A percentile compares a stretch with the other conserved stretches of the same genome.
Evolutionary conservation across 441 rosid species (phyloP).

Genomic region (Pelargonium fulgidum): DNA sequence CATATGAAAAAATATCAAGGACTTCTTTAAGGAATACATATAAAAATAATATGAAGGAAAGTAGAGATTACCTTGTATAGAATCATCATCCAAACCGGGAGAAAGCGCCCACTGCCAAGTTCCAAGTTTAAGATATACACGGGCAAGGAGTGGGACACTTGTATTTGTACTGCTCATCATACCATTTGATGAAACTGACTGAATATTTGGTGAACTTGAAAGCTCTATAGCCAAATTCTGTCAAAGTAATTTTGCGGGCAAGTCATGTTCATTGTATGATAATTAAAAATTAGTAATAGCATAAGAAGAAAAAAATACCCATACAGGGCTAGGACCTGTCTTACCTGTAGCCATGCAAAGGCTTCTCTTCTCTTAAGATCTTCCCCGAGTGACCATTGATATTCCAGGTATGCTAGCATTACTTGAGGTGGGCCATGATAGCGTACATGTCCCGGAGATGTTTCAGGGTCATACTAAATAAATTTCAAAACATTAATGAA

Average conservation of each 20-base stretch:
- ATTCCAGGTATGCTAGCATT: slow-evolving; percentile 87
- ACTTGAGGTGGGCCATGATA: slow-evolving; percentile 98
- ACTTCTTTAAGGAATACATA: slow-evolving; percentile 1
- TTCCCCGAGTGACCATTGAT: slow-evolving; percentile 99
- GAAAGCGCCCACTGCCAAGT: slow-evolving; percentile 90
- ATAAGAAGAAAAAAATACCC: background rate
- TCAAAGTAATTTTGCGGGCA: slow-evolving; percentile 20
- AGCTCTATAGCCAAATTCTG: slow-evolving; percentile 80
- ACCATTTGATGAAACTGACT: slow-evolving; percentile 44
- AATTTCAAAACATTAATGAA: slow-evolving; percentile 17
- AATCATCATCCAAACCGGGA: slow-evolving; percentile 85
- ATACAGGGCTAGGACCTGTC: slow-evolving; percentile 11
- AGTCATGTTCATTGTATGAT: slow-evolving; percentile 15
- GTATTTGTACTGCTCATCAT: slow-evolving; percentile 41
- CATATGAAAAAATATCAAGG: slow-evolving; percentile 10
- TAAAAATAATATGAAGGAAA: background rate
- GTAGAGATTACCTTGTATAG: slow-evolving; percentile 62
- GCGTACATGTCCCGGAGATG: slow-evolving; percentile 59
- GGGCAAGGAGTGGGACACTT: slow-evolving; percentile 75
- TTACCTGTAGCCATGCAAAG: slow-evolving; percentile 80
- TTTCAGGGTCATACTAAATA: slow-evolving; percentile 94
- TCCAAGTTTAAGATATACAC: slow-evolving; percentile 85
- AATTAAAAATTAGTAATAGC: slow-evolving; percentile 3
- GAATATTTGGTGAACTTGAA: slow-evolving; percentile 54
- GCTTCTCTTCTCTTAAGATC: slow-evolving; percentile 95